Conservation (phyloP, 2,329 filamentous ascomycete species). For the Juglanconis sp. region DNA sequence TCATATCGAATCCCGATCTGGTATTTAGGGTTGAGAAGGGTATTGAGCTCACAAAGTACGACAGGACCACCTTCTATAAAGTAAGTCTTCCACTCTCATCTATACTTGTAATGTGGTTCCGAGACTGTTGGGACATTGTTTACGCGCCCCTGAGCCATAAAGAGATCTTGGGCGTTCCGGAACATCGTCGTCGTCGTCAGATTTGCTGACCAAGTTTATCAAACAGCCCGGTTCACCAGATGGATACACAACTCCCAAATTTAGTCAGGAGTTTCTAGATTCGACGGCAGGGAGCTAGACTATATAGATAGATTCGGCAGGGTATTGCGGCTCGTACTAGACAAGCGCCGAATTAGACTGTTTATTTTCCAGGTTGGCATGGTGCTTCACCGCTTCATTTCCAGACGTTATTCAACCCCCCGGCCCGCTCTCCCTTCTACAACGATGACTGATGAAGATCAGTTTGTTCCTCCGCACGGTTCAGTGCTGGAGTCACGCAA, state of each 20-base stretch:
- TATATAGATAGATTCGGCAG: background rate
- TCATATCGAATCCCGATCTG: constrained; percentile 43
- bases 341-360: background rate
- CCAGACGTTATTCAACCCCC: too few species aligned
- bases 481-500: too few species aligned
- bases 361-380: too few species aligned
- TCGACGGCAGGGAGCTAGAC: background rate
- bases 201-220: too few species aligned
- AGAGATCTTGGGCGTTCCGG: too few species aligned
- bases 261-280: constrained; percentile 27
- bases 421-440: too few species aligned
- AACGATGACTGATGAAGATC: too few species aligned
- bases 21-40: constrained; percentile 36
- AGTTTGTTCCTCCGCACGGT: too few species aligned
- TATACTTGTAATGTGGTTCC: too few species aligned
- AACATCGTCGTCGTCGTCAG: too few species aligned
- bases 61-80: constrained; percentile 37
- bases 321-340: background rate
- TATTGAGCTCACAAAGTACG: constrained; percentile 33
- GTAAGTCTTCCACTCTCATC: background rate
- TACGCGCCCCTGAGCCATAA: too few species aligned
- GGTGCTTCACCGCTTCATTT: background rate
- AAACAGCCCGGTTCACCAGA: constrained; percentile 24
- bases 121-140: too few species aligned
- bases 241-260: constrained; percentile 38